Conservation (phyloP, 2,329 filamentous ascomycete genomes). For the Exophiala sp. region DNA sequence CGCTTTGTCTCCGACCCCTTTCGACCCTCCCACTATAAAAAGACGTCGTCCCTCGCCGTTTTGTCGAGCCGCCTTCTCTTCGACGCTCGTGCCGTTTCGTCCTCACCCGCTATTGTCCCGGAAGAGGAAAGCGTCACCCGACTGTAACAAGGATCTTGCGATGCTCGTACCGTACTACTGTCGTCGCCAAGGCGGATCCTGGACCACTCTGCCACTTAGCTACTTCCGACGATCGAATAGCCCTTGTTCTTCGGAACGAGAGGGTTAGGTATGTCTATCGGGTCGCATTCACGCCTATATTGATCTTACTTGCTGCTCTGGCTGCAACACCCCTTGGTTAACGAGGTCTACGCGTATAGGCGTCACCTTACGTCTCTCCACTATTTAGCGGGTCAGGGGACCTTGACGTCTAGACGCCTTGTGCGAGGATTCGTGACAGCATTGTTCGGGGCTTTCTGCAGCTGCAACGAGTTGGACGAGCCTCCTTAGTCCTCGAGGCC, state of each 20-base stretch:
- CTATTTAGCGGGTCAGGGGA: background rate
- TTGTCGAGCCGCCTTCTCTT: background rate
- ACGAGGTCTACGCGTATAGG: background rate
- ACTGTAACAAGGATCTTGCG: background rate
- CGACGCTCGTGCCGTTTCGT: background rate
- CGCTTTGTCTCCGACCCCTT: conserved; percentile 1
- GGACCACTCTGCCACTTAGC: background rate
- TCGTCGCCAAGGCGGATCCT: background rate
- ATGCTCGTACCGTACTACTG: background rate
- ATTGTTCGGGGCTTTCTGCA: background rate
- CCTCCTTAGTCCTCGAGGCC: background rate
- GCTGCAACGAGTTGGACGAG: background rate
- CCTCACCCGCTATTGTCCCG: background rate
- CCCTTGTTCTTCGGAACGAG: background rate
- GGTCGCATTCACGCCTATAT: background rate
- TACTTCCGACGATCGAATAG: background rate
- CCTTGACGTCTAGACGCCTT: background rate
- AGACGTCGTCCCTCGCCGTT: conserved; percentile 5
- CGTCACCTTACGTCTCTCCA: background rate
- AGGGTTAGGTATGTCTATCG: background rate
- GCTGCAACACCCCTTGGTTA: background rate
- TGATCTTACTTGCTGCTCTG: background rate
- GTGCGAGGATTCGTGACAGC: background rate
- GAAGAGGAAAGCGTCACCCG: background rate
- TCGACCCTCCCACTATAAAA: conserved; percentile 1